phyloP scores from a whole-genome alignment of 2,329 filamentous ascomycete genomes.

The Trichoderma citrinoviride region DNA sequence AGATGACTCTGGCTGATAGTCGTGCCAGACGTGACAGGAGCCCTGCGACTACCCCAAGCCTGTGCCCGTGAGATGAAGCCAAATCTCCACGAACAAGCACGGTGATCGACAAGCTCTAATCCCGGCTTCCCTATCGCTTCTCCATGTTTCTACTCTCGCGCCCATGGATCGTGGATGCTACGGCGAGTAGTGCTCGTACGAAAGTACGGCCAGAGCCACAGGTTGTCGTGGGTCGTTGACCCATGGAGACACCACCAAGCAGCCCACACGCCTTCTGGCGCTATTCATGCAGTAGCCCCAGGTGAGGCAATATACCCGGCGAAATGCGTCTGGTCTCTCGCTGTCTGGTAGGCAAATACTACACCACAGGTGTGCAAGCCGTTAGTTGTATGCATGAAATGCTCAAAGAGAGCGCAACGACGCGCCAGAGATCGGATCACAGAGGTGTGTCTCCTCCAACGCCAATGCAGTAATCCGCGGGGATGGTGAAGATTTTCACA shows the following conservation, averaged over 20 bases:
- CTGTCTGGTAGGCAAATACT: too few species aligned
- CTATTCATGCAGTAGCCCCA: conserved; percentile 24
- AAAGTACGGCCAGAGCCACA: background rate
- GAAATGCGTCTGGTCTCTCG: background rate
- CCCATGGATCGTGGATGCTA: conserved; percentile 18
- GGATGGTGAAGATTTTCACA: background rate
- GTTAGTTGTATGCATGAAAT: conserved; percentile 17
- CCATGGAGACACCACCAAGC: conserved; percentile 4
- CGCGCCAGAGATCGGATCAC: background rate
- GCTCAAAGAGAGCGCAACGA: conserved; percentile 10
- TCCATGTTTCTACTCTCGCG: conserved; percentile 20
- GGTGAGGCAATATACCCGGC: conserved; percentile 21
- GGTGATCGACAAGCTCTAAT: conserved; percentile 21
- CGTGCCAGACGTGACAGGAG: background rate
- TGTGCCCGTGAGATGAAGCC: background rate
- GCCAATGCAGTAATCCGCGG: conserved; percentile 4
- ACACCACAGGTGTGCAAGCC: too few species aligned
- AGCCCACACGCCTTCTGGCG: conserved; percentile 20
- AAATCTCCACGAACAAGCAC: conserved; percentile 20
- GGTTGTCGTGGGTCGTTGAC: conserved; percentile 6
- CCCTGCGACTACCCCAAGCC: background rate
- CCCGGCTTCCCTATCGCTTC: conserved; percentile 15
- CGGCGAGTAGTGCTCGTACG: background rate
- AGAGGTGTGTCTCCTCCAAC: background rate
- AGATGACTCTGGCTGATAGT: too few species aligned